phyloP scores from a whole-genome alignment of 2,329 filamentous ascomycete genomes.

The Pseudocercospora musae region DNA sequence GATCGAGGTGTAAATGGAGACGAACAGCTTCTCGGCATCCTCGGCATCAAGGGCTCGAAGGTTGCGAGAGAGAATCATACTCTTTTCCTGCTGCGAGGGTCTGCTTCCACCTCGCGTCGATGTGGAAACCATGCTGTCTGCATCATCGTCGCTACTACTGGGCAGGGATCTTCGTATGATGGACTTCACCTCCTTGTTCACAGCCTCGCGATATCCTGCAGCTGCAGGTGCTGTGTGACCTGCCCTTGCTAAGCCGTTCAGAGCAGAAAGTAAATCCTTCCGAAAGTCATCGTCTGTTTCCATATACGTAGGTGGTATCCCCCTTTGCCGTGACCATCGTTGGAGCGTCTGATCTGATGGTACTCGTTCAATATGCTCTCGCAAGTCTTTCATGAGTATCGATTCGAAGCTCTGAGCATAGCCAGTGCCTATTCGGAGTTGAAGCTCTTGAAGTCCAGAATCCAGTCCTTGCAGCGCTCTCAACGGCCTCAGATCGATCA shows the following conservation, averaged over 20 bases:
- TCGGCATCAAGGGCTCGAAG: constrained; percentile 76
- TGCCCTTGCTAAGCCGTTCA: constrained; percentile 77
- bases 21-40: constrained; percentile 79
- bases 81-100: constrained; percentile 81
- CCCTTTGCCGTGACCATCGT: constrained; percentile 63
- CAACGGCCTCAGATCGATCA: constrained; percentile 69
- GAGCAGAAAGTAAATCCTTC: constrained; percentile 63
- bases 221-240: constrained; percentile 77
- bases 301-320: constrained; percentile 71
- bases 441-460: constrained; percentile 70
- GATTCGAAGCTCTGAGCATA: constrained; percentile 80
- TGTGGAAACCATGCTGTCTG: constrained; percentile 79
- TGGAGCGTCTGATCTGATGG: constrained; percentile 71
- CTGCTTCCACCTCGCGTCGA: constrained; percentile 71
- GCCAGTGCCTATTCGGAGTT: constrained; percentile 77
- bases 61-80: constrained; percentile 81
- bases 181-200: constrained; percentile 80
- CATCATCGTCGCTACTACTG: constrained; percentile 91
- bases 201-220: constrained; percentile 76
- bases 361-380: constrained; percentile 73
- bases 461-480: constrained; percentile 77
- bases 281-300: constrained; percentile 68
- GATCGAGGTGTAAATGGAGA: constrained; percentile 79
- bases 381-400: constrained; percentile 73
- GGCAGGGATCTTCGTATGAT: constrained; percentile 82